phyloP scores from a whole-genome alignment of 2,329 filamentous ascomycete species.

The Phialophora expanda region DNA sequence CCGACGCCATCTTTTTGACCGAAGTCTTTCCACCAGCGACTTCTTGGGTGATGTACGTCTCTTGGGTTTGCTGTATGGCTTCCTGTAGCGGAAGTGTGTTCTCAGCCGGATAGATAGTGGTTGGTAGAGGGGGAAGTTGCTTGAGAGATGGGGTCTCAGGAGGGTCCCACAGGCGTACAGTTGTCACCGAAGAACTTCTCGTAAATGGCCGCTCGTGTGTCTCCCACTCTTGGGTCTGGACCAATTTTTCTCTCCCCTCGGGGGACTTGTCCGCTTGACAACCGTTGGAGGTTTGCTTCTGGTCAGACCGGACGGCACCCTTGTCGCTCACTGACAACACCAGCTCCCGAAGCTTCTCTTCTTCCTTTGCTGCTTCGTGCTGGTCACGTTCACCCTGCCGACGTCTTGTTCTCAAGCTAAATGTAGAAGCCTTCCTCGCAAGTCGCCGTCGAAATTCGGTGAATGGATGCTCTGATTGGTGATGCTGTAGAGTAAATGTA shows the following conservation, averaged over 20 bases:
- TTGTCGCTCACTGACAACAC: slow-evolving; percentile 4
- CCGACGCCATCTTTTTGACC: slow-evolving; percentile 36
- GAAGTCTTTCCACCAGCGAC: slow-evolving; percentile 24
- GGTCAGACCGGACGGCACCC: background rate
- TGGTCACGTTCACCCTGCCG: slow-evolving; percentile 25
- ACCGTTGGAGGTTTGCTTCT: background rate
- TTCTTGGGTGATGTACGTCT: slow-evolving; percentile 19
- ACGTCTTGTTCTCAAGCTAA: slow-evolving; percentile 33
- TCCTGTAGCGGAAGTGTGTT: slow-evolving; percentile 3
- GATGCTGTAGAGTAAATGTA: background rate
- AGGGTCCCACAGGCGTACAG: slow-evolving; percentile 8
- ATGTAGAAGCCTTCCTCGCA: slow-evolving; percentile 36
- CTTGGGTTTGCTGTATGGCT: slow-evolving; percentile 20
- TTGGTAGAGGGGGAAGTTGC: background rate
- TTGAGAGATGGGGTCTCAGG: background rate
- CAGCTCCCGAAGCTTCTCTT: slow-evolving; percentile 10
- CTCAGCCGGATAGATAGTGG: background rate
- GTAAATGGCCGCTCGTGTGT: slow-evolving; percentile 7
- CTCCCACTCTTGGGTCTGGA: background rate
- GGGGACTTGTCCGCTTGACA: background rate
- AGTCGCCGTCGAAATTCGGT: slow-evolving; percentile 34
- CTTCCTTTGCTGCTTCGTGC: slow-evolving; percentile 15
- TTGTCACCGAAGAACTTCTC: slow-evolving; percentile 15
- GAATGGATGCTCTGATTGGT: slow-evolving; percentile 23
- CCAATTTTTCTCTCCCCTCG: background rate